phyloP scores from a whole-genome alignment of 257 asterid genomes.

The Primulina eburnea region DNA sequence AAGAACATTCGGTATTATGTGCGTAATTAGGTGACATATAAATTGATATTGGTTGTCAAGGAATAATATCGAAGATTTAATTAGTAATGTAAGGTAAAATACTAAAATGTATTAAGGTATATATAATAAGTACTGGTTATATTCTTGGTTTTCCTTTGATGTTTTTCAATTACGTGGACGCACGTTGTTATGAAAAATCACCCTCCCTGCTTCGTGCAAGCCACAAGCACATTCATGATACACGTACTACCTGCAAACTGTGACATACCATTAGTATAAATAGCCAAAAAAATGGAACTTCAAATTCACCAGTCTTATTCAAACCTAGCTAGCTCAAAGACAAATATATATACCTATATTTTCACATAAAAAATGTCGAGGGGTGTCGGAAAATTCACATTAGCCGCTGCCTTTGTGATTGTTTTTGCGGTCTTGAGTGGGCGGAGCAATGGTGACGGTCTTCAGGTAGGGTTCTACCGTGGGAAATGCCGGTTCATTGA shows the following conservation, averaged over 20 bases:
- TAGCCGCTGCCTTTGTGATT: slow-evolving; percentile 21
- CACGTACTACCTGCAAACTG: background rate
- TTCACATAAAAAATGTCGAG: slow-evolving; percentile 25
- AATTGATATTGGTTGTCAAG: too few species aligned
- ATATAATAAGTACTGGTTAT: too few species aligned
- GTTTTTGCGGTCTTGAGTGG: background rate
- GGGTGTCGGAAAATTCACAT: background rate
- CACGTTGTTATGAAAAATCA: background rate
- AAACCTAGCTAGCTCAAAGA: background rate
- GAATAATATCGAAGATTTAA: too few species aligned
- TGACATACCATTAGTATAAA: background rate
- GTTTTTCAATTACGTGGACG: background rate
- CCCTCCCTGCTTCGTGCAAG: background rate
- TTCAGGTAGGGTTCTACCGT: slow-evolving; percentile 37
- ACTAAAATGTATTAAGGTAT: too few species aligned
- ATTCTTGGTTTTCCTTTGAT: too few species aligned
- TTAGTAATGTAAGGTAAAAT: too few species aligned
- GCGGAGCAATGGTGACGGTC: slow-evolving; percentile 16
- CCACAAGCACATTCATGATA: background rate
- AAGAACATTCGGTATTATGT: too few species aligned
- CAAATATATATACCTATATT: too few species aligned
- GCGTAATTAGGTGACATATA: too few species aligned
- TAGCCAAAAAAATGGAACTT: background rate
- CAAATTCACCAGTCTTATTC: background rate
- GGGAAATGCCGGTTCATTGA: slow-evolving; percentile 39